Conservation (phyloP, 108 stramenopile species). For the Pseudonitzschia multiseries region DNA sequence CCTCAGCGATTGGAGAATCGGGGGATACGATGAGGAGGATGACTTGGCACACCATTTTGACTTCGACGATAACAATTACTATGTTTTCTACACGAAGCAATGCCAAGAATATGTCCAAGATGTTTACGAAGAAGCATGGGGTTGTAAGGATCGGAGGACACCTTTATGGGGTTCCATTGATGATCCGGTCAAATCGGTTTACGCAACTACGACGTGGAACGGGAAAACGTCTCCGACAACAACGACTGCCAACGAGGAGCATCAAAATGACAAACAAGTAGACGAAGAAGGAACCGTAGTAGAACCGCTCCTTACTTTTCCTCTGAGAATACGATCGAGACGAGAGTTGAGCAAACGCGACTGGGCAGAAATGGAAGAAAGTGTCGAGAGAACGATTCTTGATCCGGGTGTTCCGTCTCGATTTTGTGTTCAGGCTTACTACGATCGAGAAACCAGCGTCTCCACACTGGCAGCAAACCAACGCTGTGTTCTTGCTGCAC, state of each 20-base stretch:
- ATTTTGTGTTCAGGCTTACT: slow-evolving; percentile 59
- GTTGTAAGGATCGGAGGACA: slow-evolving; percentile 23
- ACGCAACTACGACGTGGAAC: slow-evolving; percentile 66
- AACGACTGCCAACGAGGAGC: neutral
- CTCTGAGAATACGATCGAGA: slow-evolving; percentile 65
- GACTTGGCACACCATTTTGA: neutral
- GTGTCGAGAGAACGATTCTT: slow-evolving; percentile 60
- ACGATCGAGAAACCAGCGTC: slow-evolving; percentile 58
- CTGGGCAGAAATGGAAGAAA: slow-evolving; percentile 71
- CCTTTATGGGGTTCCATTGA: slow-evolving; percentile 78
- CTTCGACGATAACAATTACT: slow-evolving; percentile 15
- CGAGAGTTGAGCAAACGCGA: slow-evolving; percentile 46
- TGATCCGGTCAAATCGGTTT: slow-evolving; percentile 64
- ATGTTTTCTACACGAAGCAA: slow-evolving; percentile 45
- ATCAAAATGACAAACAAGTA: slow-evolving; percentile 5
- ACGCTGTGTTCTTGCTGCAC: slow-evolving; percentile 70
- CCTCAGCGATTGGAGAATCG: slow-evolving; percentile 5
- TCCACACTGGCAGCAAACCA: slow-evolving; percentile 68
- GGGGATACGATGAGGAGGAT: slow-evolving; percentile 14
- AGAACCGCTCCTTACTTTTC: slow-evolving; percentile 59
- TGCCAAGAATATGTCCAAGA: slow-evolving; percentile 47
- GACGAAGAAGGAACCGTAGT: neutral
- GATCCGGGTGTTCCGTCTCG: slow-evolving; percentile 58
- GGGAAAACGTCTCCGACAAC: slow-evolving; percentile 11
- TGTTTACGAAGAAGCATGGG: slow-evolving; percentile 55